Base-by-base conservation (phyloP, 2,329 filamentous ascomycete genomes). In the Elsinoe perseae region DNA sequence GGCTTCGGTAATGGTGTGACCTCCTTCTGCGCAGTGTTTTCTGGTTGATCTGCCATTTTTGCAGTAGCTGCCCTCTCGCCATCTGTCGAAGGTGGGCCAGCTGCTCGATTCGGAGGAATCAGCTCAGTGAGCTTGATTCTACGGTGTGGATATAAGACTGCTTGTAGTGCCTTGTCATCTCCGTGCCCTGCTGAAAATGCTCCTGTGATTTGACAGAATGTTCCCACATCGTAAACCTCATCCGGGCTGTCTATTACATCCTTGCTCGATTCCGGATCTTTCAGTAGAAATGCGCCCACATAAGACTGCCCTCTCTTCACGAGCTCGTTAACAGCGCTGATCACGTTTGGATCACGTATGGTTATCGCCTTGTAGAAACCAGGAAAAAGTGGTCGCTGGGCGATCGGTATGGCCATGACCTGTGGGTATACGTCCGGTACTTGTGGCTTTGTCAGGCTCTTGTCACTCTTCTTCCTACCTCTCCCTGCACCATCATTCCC, bases 311-410 rank as follows among this genome's bases (percentile, higher is more conserved):
- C 93, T 54, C 92, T 81, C 78, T 95, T 95, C 69, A 97, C 89
- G 80, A 95, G 93, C 68, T 98, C 95, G 58, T 91, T 87, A 62
- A 98, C 95, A 20, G 93, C 93, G 36, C 85, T 84, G 12, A 91
- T 87, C 32, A 98, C 93, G 64, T 93, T 87, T 16, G 87, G 88
- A 66, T 98, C 90, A 68, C 89, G 86, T 63, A 98, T 95, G 2
- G 92, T 98, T 63, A 98, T 93, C 8, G 93, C 92, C 73, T 98
- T 98, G 77, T 98, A 98, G 73, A 97, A 98, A 1, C 93, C 93
- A 1, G 93, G 93, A 72, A 97, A 98, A 10, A 98, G 76, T 9
- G 93, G 93, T 54, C 93, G 81, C 70, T 95, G 90, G 25, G 89
- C 87, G 65, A 98, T 96, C 6, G 93, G 93, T 56, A 98, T 95